These are phyloP conservation scores for Leccinum subgranulosum DNA, from an alignment of 768 basidiomycete species.

Conservation along the genomic window DNA sequence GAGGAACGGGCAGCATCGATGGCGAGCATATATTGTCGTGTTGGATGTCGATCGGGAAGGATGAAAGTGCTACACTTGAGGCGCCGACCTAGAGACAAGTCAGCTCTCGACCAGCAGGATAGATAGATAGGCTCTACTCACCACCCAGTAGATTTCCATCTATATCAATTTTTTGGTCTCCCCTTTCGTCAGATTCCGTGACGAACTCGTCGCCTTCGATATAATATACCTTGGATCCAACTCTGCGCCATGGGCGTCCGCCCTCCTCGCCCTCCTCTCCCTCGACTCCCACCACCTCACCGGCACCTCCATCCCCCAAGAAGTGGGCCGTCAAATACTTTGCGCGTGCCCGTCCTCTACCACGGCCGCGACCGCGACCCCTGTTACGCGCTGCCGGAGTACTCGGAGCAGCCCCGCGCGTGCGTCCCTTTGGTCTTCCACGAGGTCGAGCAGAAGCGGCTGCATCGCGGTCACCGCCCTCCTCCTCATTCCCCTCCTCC, in stretches of 20 bases:
- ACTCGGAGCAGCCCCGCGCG: slow-evolving; percentile 28
- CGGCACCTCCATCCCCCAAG: slow-evolving; percentile 28
- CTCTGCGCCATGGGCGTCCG: slow-evolving; percentile 68
- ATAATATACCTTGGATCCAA: slow-evolving; percentile 70
- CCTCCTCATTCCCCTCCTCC: slow-evolving; percentile 30
- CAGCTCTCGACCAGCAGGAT: not conserved
- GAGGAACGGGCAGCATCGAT: slow-evolving; percentile 97
- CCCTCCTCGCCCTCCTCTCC: slow-evolving; percentile 37
- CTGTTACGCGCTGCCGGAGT: slow-evolving; percentile 33
- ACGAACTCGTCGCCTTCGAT: slow-evolving; percentile 90
- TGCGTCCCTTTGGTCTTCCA: slow-evolving; percentile 38
- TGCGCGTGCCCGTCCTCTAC: slow-evolving; percentile 39
- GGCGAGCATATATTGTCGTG: slow-evolving; percentile 88
- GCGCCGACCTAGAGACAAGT: slow-evolving; percentile 56
- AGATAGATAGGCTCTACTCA: slow-evolving; percentile 34
- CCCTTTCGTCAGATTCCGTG: slow-evolving; percentile 79
- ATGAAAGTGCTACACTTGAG: slow-evolving; percentile 90
- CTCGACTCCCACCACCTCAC: slow-evolving; percentile 37
- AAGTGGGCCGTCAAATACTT: slow-evolving; percentile 28
- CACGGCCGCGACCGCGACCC: slow-evolving; percentile 38
- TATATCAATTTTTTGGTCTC: slow-evolving; percentile 88
- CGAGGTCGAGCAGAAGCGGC: slow-evolving; percentile 33
- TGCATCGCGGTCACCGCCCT: slow-evolving; percentile 35
- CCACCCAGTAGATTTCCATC: slow-evolving; percentile 84
- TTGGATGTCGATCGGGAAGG: slow-evolving; percentile 81